phyloP scores from a whole-genome alignment of 169 alveolate genomes.

The Cardiosporidium cionae region DNA sequence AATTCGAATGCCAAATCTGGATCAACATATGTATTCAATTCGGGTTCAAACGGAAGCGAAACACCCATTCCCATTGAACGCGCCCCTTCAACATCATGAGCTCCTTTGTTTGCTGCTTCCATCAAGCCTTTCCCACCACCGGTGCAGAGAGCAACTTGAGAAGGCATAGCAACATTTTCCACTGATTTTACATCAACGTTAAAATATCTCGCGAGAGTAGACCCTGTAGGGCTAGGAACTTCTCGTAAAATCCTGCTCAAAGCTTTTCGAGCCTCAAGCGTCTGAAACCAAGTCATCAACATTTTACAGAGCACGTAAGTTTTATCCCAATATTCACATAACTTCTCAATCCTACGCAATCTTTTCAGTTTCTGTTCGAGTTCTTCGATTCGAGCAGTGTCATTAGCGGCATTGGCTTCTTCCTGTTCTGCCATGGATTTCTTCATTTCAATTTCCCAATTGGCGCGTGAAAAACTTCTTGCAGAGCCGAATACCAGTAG shows the following conservation, averaged over 20 bases:
- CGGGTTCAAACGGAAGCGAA: slow-evolving; percentile 49
- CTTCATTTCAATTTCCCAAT: slow-evolving; percentile 25
- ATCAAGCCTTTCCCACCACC: slow-evolving; percentile 60
- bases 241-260: slow-evolving; percentile 23
- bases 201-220: slow-evolving; percentile 13
- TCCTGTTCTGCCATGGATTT: neutral
- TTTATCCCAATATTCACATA: slow-evolving; percentile 23
- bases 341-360: neutral
- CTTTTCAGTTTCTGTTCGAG: neutral
- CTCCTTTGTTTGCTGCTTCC: slow-evolving; percentile 60
- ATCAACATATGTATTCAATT: slow-evolving; percentile 43
- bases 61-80: slow-evolving; percentile 47
- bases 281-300: slow-evolving; percentile 21
- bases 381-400: neutral
- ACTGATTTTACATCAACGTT: slow-evolving; percentile 15
- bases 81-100: slow-evolving; percentile 40
- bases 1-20: slow-evolving; percentile 45
- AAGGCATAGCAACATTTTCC: slow-evolving; percentile 2
- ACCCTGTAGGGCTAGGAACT: slow-evolving; percentile 33
- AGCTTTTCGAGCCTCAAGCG: slow-evolving; percentile 23
- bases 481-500: slow-evolving; percentile 49
- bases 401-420: neutral
- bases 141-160: slow-evolving; percentile 49
- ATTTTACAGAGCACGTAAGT: slow-evolving; percentile 26
- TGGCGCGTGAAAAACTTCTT: slow-evolving; percentile 28